Evolutionary conservation across 257 asterid genomes (phyloP).

Genomic region (Plantago major): DNA sequence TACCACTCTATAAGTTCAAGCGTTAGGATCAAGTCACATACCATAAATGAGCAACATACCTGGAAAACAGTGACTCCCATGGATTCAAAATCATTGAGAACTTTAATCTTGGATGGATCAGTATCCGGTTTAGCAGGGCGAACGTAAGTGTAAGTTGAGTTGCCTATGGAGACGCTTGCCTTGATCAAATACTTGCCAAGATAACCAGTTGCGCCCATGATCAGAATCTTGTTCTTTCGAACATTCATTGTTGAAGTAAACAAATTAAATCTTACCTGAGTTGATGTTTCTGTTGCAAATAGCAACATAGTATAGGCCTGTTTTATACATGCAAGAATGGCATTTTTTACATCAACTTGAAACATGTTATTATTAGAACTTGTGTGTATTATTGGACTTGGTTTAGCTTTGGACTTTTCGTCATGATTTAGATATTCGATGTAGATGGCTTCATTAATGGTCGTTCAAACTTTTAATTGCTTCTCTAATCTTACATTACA

Average conservation of each 20-base stretch:
- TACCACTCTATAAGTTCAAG: background rate
- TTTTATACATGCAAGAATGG: too few relatives aligned
- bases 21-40: background rate
- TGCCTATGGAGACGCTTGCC: conserved; percentile 54
- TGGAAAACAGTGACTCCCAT: conserved; percentile 36
- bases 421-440: too few relatives aligned
- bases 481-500: too few relatives aligned
- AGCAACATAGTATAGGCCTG: too few relatives aligned
- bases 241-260: background rate
- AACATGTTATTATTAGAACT: too few relatives aligned
- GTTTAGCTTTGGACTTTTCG: too few relatives aligned
- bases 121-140: conserved; percentile 19
- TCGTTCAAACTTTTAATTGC: too few relatives aligned
- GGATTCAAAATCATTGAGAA: conserved; percentile 30
- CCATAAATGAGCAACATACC: conserved; percentile 12
- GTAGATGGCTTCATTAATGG: too few relatives aligned
- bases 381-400: too few relatives aligned
- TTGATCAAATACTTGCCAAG: conserved; percentile 54
- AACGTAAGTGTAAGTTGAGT: conserved; percentile 43
- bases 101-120: conserved; percentile 23
- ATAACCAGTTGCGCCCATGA: conserved; percentile 75
- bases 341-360: too few relatives aligned
- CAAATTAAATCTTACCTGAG: too few relatives aligned
- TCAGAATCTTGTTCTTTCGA: conserved; percentile 44
- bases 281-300: too few relatives aligned